Percentiles rank a stretch among this genome's conserved stretches.
Conservation (phyloP, 23 red algal genomes). For the Pyropia haitanensis region DNA sequence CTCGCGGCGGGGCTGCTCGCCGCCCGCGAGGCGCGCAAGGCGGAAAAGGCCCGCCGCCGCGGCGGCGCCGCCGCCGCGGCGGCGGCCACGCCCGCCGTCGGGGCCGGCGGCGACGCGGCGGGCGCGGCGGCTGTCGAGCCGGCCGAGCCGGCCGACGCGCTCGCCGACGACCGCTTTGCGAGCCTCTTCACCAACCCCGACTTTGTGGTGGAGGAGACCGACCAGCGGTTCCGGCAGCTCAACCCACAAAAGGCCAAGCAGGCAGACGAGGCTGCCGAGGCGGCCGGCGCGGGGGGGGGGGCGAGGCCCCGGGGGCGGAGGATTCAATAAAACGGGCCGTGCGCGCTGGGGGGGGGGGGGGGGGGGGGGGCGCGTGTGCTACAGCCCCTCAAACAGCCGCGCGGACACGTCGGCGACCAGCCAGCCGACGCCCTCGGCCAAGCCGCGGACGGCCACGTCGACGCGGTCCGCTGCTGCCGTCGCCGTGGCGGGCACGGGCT, state of each 20-base stretch:
- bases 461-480: too few relatives aligned
- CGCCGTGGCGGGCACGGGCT: too few relatives aligned
- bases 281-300: too few relatives aligned
- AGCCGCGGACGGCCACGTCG: background rate
- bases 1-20: conserved; percentile 19
- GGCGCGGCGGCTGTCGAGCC: too few relatives aligned
- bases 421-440: conserved; percentile 20
- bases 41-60: conserved; percentile 18
- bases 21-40: conserved; percentile 8
- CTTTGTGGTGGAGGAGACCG: conserved; percentile 65
- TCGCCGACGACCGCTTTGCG: conserved; percentile 73
- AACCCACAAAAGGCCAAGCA: conserved; percentile 22
- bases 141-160: background rate
- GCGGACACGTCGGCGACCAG: conserved; percentile 54
- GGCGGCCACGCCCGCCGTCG: too few relatives aligned
- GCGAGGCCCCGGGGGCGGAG: too few relatives aligned
- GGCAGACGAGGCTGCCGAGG: too few relatives aligned
- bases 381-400: conserved; percentile 7
- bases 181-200: conserved; percentile 66
- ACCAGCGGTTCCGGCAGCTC: conserved; percentile 65
- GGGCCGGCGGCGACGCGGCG: too few relatives aligned
- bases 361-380: too few relatives aligned
- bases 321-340: too few relatives aligned
- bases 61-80: background rate
- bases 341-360: too few relatives aligned